phyloP scores from a whole-genome alignment of 345 rosid genomes.

The Dimocarpus longan region DNA sequence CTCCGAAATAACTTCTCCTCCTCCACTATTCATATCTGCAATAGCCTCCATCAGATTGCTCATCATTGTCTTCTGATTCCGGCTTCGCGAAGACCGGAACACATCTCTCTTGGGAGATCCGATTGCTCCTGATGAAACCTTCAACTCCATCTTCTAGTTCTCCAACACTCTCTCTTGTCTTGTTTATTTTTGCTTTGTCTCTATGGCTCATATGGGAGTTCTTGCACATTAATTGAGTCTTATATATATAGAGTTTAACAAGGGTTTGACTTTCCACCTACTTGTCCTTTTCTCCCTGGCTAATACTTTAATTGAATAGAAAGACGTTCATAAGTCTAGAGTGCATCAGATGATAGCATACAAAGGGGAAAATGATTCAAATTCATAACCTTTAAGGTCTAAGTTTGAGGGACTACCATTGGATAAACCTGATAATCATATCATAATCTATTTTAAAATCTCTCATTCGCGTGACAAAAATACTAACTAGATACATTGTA shows the following conservation, averaged over 20 bases:
- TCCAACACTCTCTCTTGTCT: not conserved
- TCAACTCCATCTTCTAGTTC: slow-evolving; percentile 11
- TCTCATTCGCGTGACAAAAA: no score
- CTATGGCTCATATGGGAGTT: not conserved
- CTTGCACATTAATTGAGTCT: not conserved
- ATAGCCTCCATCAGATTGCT: slow-evolving; percentile 32
- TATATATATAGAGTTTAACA: slow-evolving; percentile 6
- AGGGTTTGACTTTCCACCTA: slow-evolving; percentile 1
- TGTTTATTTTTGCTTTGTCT: not conserved
- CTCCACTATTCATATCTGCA: slow-evolving; percentile 23
- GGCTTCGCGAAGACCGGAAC: slow-evolving; percentile 5
- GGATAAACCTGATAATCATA: no score
- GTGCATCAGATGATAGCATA: no score
- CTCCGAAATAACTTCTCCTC: slow-evolving; percentile 24
- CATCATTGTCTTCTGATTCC: slow-evolving; percentile 26
- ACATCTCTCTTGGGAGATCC: slow-evolving; percentile 33
- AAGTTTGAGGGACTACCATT: no score
- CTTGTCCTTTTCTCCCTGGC: not conserved
- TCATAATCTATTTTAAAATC: no score
- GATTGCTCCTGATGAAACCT: slow-evolving; percentile 29
- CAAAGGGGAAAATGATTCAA: no score
- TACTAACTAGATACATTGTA: no score
- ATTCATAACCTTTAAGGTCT: no score
- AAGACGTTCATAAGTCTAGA: no score
- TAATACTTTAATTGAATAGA: no score